These are phyloP conservation scores for Alternaria incomplexa DNA, from an alignment of 2,329 filamentous ascomycete species.

Conservation along the genomic window DNA sequence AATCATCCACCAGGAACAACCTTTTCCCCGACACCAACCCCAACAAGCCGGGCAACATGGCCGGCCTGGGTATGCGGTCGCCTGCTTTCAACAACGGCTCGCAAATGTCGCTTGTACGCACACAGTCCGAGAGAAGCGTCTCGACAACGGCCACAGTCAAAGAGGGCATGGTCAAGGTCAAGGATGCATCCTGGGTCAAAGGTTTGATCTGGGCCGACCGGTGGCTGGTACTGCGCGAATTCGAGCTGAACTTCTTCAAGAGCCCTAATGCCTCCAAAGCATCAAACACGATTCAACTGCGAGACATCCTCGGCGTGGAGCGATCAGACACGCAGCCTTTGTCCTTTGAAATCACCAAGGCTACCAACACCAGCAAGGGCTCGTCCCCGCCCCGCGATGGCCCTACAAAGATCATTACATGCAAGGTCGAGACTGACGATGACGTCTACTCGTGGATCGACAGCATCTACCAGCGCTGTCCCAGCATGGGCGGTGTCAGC, in stretches of 20 bases:
- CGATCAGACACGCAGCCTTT: conserved; percentile 90
- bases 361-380: conserved; percentile 61
- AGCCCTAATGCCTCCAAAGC: conserved; percentile 81
- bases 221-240: conserved; percentile 89
- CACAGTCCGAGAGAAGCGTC: conserved; percentile 50
- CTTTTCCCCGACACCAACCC: conserved; percentile 75
- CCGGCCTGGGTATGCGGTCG: conserved; percentile 74
- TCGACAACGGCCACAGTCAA: conserved; percentile 51
- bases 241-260: conserved; percentile 93
- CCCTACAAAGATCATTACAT: conserved; percentile 81
- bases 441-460: conserved; percentile 99
- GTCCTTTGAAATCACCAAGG: conserved; percentile 90
- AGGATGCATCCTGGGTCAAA: conserved; percentile 88
- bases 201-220: conserved; percentile 87
- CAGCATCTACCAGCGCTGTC: conserved; percentile 94
- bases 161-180: conserved; percentile 81
- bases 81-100: conserved; percentile 54
- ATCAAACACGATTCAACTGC: conserved; percentile 81
- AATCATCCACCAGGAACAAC: conserved; percentile 80
- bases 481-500: conserved; percentile 96
- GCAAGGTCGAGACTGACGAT: conserved; percentile 93
- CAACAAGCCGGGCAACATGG: conserved; percentile 74
- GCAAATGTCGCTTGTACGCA: conserved; percentile 48
- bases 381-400: conserved; percentile 80
- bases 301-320: conserved; percentile 87